A percentile compares a stretch with the other conserved stretches of the same genome.
These are phyloP conservation scores for Pseudisothecium myosuroides DNA, from an alignment of 225 moss, liverwort and hornwort genomes.

Conservation along the genomic window DNA sequence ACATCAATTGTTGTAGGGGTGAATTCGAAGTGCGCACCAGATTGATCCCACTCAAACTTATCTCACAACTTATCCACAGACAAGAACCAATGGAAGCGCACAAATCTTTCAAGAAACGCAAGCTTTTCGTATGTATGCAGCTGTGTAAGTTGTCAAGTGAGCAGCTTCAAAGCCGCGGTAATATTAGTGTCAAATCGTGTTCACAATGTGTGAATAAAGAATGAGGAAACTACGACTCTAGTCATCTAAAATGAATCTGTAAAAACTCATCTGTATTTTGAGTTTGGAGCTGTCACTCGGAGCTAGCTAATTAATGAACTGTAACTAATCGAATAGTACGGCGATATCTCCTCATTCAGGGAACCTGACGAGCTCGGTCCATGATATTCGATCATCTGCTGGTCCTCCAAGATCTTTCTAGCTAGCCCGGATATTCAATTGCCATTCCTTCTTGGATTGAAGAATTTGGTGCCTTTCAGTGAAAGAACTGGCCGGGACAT, in stretches of 20 bases:
- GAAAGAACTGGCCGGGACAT: background rate
- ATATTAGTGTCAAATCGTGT: background rate
- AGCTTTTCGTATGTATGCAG: background rate
- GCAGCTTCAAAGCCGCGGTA: too few relatives aligned
- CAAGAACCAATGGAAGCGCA: background rate
- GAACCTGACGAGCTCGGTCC: background rate
- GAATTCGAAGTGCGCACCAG: too few relatives aligned
- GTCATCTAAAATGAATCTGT: background rate
- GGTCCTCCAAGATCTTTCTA: background rate
- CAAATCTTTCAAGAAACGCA: background rate
- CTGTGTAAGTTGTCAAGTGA: background rate
- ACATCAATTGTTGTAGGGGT: background rate
- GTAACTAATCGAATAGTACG: background rate
- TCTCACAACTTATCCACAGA: background rate
- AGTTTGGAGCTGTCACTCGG: background rate
- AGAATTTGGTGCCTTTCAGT: accelerated
- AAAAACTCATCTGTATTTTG: background rate
- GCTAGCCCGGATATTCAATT: background rate
- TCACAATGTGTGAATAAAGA: background rate
- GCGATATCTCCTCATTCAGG: background rate
- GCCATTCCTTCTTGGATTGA: background rate
- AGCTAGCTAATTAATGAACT: background rate
- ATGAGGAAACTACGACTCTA: background rate
- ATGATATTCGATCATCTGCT: background rate
- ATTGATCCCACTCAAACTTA: background rate